Evolutionary conservation across 768 basidiomycete species (phyloP).

Genomic region (Mycena chlorophos): DNA sequence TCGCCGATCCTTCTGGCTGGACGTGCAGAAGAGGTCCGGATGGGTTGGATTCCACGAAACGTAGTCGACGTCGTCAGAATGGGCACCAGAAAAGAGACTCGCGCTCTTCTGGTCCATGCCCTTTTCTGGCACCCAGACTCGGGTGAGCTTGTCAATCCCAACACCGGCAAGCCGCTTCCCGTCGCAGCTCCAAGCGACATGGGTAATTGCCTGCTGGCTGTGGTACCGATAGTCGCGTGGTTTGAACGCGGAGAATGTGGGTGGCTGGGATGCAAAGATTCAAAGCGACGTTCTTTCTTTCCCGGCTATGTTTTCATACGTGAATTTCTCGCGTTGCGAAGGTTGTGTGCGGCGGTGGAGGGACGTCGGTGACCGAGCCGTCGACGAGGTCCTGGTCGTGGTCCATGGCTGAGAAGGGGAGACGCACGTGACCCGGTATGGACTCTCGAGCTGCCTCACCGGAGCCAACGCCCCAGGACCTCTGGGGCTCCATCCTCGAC

Average conservation of each 20-base stretch:
- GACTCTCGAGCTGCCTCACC: constrained; percentile 66
- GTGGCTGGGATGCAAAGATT: constrained; percentile 48
- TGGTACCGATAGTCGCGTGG: constrained; percentile 72
- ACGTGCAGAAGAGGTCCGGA: constrained; percentile 79
- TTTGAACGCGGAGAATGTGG: constrained; percentile 78
- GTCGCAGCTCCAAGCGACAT: constrained; percentile 84
- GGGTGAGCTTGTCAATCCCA: constrained; percentile 74
- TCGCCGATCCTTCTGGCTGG: constrained; percentile 71
- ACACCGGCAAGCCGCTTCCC: constrained; percentile 80
- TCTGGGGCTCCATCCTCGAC: constrained; percentile 93
- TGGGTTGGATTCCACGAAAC: constrained; percentile 85
- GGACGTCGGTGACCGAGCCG: constrained; percentile 48
- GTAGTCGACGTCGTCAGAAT: constrained; percentile 79
- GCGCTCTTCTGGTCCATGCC: constrained; percentile 73
- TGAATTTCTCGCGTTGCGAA: constrained; percentile 71
- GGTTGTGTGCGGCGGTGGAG: constrained; percentile 71
- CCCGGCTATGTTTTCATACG: constrained; percentile 52
- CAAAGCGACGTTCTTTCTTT: constrained; percentile 6
- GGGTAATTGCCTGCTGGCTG: constrained; percentile 65
- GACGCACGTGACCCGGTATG: constrained; percentile 3
- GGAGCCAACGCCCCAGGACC: constrained; percentile 71
- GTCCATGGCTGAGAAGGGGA: not conserved
- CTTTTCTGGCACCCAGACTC: constrained; percentile 80
- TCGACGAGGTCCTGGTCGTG: constrained; percentile 54
- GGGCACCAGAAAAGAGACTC: constrained; percentile 65